Base-by-base conservation (phyloP, 2,329 filamentous ascomycete genomes). In the Venturia aucupariae region DNA sequence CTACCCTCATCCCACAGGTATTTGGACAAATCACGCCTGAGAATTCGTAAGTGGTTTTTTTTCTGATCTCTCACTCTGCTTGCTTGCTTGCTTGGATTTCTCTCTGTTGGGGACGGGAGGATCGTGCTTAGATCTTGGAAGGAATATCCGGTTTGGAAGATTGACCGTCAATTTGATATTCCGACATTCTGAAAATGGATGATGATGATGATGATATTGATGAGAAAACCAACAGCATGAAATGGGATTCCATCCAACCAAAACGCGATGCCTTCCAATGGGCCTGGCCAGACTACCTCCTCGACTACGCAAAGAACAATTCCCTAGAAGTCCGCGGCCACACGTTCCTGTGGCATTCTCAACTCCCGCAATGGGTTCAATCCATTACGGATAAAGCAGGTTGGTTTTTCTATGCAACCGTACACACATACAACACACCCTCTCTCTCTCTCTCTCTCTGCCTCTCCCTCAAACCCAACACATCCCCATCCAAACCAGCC, bases 21-120 rank as follows among this genome's bases (percentile, higher is more conserved):
- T 89, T 88, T 67, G 85, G 86, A 24, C 82, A 85, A 72, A 77
- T 89, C 27, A 88, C 86, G 0, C 81, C 83, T 1, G 87, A 89
- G 77, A 89, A 90, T 78, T 73, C 71, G 73, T 74, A 68, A 10
- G 51, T 30, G 30, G 13, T 22, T 19, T 11, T 48, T 60, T 15
- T 13, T 27, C 13, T 64, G 11, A 4, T 24, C 3, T 27, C 22
- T 4, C n/a, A n/a, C n/a, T n/a, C n/a, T n/a, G n/a, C n/a, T n/a
- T n/a, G n/a, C n/a, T n/a, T n/a, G n/a, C n/a, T n/a, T n/a, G n/a
- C n/a, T n/a, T n/a, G n/a, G n/a, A n/a, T n/a, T n/a, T n/a, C n/a
- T n/a, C n/a, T n/a, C n/a, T n/a, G n/a, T n/a, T n/a, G n/a, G n/a
- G n/a, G n/a, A n/a, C n/a, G n/a, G n/a, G n/a, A n/a, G n/a, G n/a